A percentile compares a stretch with the other conserved stretches of the same genome.
phyloP scores from a whole-genome alignment of 768 basidiomycete species.

The Leccinum incarnatum region DNA sequence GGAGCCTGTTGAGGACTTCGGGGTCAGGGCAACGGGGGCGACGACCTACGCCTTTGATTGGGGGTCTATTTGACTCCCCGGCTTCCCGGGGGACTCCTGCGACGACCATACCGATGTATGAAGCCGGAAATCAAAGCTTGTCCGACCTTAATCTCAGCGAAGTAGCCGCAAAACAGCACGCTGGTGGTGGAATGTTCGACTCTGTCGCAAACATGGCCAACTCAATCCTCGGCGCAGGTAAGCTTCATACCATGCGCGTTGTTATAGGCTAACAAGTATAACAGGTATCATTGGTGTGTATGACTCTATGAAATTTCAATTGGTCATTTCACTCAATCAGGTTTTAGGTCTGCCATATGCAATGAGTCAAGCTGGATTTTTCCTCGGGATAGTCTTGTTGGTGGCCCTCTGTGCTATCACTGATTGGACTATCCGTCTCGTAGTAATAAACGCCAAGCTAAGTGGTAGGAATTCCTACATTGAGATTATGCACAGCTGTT shows the following conservation, averaged over 20 bases:
- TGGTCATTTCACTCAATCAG: conserved; percentile 2
- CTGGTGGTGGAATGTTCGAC: conserved; percentile 74
- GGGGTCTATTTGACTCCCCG: conserved; percentile 71
- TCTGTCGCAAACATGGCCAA: conserved; percentile 95
- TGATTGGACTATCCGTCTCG: conserved; percentile 98
- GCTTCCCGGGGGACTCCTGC: conserved; percentile 55
- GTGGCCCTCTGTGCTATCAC: conserved; percentile 79
- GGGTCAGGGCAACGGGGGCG: conserved; percentile 42
- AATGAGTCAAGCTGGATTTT: conserved; percentile 89
- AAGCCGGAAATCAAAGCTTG: conserved; percentile 33
- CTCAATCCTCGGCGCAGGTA: conserved; percentile 91
- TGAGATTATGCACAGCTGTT: conserved; percentile 91
- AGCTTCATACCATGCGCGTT: conserved; percentile 17
- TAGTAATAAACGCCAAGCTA: conserved; percentile 93
- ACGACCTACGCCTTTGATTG: conserved; percentile 71
- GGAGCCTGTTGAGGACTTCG: conserved; percentile 18
- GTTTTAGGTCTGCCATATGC: conserved; percentile 86
- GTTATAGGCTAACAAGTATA: conserved; percentile 16
- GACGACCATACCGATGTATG: conserved; percentile 46
- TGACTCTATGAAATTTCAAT: not conserved
- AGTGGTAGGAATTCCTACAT: conserved; percentile 92
- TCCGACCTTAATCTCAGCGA: conserved; percentile 59
- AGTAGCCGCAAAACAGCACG: conserved; percentile 59
- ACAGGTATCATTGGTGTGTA: conserved; percentile 70
- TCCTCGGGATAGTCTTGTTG: conserved; percentile 81